phyloP scores from a whole-genome alignment of 495 filamentous ascomycete species.

The Neurospora cerealis region DNA sequence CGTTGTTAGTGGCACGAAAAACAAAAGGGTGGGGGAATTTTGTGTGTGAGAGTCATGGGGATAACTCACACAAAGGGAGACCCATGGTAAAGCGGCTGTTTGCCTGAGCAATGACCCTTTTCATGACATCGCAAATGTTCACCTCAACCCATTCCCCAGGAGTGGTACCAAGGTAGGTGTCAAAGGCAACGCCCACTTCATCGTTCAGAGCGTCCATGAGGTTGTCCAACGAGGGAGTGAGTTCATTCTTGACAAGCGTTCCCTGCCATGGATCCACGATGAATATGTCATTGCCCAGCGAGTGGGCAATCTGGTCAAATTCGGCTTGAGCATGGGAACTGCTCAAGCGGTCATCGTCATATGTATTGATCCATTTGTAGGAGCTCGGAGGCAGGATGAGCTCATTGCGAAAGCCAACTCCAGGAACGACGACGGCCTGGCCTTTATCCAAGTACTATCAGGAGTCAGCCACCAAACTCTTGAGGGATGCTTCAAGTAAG shows the following conservation, averaged over 20 bases:
- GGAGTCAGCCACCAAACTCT: too few species aligned
- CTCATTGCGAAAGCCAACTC: conserved; percentile 22
- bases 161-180: conserved; percentile 9
- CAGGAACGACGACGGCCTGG: conserved; percentile 25
- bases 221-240: conserved; percentile 10
- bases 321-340: conserved; percentile 1
- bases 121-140: conserved; percentile 21
- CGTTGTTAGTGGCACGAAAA: not conserved
- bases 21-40: conserved; percentile 14
- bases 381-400: conserved; percentile 18
- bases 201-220: conserved; percentile 12
- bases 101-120: conserved; percentile 22
- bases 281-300: conserved; percentile 5
- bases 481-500: too few species aligned
- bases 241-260: conserved; percentile 13
- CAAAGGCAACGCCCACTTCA: conserved; percentile 12
- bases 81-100: conserved; percentile 31
- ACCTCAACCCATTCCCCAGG: conserved; percentile 6
- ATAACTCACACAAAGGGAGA: not conserved
- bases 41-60: not conserved
- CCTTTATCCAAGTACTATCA: conserved; percentile 24
- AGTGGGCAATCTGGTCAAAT: conserved; percentile 7
- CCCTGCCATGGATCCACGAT: conserved; percentile 8
- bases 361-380: conserved; percentile 11
- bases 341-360: conserved; percentile 12